phyloP scores from a whole-genome alignment of 148 eudicot species.

The Fagopyrum homotropicum region DNA sequence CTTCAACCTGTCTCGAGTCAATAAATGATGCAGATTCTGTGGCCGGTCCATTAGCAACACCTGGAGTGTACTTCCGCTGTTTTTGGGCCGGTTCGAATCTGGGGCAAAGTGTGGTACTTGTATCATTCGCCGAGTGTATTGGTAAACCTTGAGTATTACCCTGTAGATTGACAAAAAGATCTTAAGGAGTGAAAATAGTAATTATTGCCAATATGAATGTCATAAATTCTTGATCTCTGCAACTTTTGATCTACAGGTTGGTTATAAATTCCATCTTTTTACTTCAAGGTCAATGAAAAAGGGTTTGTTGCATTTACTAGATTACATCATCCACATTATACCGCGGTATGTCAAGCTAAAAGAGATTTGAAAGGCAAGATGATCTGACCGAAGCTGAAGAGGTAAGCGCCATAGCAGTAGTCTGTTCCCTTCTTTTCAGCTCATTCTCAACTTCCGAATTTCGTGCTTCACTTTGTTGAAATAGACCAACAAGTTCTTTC shows the following conservation, averaged over 20 bases:
- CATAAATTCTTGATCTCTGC: too few relatives aligned
- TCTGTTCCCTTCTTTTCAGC: slow-evolving; percentile 84
- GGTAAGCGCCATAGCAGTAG: slow-evolving; percentile 58
- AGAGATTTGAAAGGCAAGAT: slow-evolving; percentile 3
- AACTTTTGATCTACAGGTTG: too few relatives aligned
- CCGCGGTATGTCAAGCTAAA: neutral
- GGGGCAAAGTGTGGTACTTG: slow-evolving; percentile 73
- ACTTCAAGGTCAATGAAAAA: neutral
- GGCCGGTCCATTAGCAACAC: slow-evolving; percentile 69
- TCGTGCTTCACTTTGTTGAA: neutral
- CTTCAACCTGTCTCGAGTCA: slow-evolving; percentile 72
- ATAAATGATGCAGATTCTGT: slow-evolving; percentile 67
- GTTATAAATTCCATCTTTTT: neutral
- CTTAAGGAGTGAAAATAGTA: too few relatives aligned
- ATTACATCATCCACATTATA: neutral
- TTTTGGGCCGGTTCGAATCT: slow-evolving; percentile 76
- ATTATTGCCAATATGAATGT: too few relatives aligned
- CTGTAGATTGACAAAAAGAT: slow-evolving; percentile 25
- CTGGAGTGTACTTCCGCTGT: slow-evolving; percentile 91
- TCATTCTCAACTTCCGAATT: slow-evolving; percentile 89
- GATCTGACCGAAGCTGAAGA: slow-evolving; percentile 59
- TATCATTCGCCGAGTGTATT: slow-evolving; percentile 66
- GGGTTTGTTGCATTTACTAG: neutral
- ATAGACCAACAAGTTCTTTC: slow-evolving; percentile 13
- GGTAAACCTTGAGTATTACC: slow-evolving; percentile 46